phyloP scores from a whole-genome alignment of 768 basidiomycete genomes.

The Inosperma sp. region DNA sequence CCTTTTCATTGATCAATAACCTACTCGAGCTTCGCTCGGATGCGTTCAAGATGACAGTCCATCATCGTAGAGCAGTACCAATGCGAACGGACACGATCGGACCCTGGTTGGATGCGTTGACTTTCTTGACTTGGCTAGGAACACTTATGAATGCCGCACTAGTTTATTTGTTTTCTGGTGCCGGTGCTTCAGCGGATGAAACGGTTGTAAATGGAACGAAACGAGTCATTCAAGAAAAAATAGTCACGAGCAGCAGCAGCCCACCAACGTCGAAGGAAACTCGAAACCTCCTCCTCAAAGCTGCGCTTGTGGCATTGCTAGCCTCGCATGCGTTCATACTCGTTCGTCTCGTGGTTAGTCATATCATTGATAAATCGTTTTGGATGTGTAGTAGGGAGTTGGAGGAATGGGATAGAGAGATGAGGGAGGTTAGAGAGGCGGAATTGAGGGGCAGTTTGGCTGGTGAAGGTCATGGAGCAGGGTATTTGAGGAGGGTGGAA shows the following conservation, averaged over 20 bases:
- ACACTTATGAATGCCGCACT: conserved; percentile 86
- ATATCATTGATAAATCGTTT: conserved; percentile 65
- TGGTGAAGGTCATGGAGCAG: conserved; percentile 11
- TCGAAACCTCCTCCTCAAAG: conserved; percentile 53
- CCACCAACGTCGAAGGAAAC: conserved; percentile 34
- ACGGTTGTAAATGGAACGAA: conserved; percentile 21
- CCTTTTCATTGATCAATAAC: conserved; percentile 90
- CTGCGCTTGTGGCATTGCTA: conserved; percentile 68
- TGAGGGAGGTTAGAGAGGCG: conserved; percentile 15
- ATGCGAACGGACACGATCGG: conserved; percentile 88
- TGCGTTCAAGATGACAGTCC: conserved; percentile 90
- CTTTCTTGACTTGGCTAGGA: conserved; percentile 85
- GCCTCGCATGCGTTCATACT: conserved; percentile 87
- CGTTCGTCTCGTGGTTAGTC: conserved; percentile 56
- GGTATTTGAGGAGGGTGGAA: no score
- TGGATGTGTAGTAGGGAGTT: conserved; percentile 75
- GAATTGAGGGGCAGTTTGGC: conserved; percentile 13
- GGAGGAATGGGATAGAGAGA: conserved; percentile 46
- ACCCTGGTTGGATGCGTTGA: conserved; percentile 87
- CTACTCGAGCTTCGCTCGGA: conserved; percentile 88
- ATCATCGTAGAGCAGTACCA: conserved; percentile 80
- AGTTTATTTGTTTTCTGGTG: conserved; percentile 75
- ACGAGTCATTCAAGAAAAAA: conserved; percentile 16
- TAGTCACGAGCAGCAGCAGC: no score
- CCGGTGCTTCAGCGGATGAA: conserved; percentile 11